Conservation (phyloP, 139 green algal species). For the Haematococcus sp. region DNA sequence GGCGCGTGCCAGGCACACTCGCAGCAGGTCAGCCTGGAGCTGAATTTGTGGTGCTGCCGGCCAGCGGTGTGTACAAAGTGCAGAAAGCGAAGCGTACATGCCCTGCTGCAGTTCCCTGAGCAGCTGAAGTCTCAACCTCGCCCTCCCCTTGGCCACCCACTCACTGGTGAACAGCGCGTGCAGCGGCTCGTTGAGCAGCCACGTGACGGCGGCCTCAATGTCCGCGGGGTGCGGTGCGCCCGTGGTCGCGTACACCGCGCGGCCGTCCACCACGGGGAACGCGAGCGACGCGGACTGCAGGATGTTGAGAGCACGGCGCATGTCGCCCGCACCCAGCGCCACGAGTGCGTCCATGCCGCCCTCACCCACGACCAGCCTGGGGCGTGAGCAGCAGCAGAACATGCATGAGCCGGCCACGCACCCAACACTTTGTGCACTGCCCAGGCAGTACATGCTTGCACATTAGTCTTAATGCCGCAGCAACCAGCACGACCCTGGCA, state of each 20-base stretch:
- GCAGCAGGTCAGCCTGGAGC: no score
- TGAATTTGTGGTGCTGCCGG: no score
- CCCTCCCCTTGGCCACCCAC: no score
- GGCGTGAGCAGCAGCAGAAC: not conserved
- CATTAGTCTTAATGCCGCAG: not conserved
- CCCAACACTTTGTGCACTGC: not conserved
- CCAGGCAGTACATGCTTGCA: not conserved
- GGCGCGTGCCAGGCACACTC: no score
- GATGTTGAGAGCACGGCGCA: slow-evolving; percentile 95
- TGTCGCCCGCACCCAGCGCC: slow-evolving; percentile 84
- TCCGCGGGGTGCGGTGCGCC: slow-evolving; percentile 86
- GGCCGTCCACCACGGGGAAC: slow-evolving; percentile 55
- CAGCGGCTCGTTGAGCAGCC: slow-evolving; percentile 88
- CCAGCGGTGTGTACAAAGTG: no score
- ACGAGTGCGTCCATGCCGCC: slow-evolving; percentile 83
- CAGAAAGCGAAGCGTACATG: no score
- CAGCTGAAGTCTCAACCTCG: no score
- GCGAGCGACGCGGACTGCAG: slow-evolving; percentile 86
- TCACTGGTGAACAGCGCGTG: slow-evolving; percentile 50
- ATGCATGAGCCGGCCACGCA: not conserved
- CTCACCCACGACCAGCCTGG: slow-evolving; percentile 52
- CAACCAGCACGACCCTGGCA: slow-evolving; percentile 1
- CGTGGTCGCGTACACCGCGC: slow-evolving; percentile 88
- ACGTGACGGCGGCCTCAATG: slow-evolving; percentile 68
- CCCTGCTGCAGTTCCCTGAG: no score